phyloP scores from a whole-genome alignment of 306 rosid genomes.

The Acacia crassicarpa region DNA sequence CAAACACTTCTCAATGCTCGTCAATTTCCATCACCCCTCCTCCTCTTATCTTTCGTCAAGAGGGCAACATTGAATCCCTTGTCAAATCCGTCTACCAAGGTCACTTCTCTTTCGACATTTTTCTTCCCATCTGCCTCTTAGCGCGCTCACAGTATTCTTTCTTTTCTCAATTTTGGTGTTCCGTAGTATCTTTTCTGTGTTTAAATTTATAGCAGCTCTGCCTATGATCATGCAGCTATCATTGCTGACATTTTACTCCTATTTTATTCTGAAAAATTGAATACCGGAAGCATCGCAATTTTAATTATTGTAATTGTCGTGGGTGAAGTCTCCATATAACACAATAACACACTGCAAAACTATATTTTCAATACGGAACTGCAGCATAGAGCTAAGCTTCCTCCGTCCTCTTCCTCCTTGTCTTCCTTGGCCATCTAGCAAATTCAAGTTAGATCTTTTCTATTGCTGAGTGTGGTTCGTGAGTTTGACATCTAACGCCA shows the following conservation, averaged over 20 bases:
- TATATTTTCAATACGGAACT: not conserved
- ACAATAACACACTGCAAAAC: not conserved
- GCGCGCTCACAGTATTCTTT: not conserved
- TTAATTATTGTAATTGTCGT: not conserved
- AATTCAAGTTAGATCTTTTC: not conserved
- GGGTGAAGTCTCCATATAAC: not conserved
- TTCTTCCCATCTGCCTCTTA: not conserved
- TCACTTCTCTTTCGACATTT: not conserved
- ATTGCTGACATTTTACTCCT: not conserved
- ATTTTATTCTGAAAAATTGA: not conserved
- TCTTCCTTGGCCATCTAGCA: not conserved
- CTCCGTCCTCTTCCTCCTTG: not conserved
- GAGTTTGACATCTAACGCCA: not conserved
- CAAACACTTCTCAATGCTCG: conserved; percentile 31
- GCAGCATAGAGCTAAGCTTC: not conserved
- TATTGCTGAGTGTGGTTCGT: not conserved
- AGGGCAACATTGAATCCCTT: conserved; percentile 92
- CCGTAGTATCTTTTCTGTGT: not conserved
- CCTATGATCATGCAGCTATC: not conserved
- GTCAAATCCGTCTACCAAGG: conserved; percentile 92
- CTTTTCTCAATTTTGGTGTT: not conserved
- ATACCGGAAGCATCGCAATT: not conserved
- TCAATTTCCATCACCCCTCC: conserved; percentile 33
- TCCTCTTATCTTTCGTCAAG: conserved; percentile 82
- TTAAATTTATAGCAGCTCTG: not conserved